Conservation (phyloP, 352 stramenopile genomes). For the Globisporangium sylvaticum region DNA sequence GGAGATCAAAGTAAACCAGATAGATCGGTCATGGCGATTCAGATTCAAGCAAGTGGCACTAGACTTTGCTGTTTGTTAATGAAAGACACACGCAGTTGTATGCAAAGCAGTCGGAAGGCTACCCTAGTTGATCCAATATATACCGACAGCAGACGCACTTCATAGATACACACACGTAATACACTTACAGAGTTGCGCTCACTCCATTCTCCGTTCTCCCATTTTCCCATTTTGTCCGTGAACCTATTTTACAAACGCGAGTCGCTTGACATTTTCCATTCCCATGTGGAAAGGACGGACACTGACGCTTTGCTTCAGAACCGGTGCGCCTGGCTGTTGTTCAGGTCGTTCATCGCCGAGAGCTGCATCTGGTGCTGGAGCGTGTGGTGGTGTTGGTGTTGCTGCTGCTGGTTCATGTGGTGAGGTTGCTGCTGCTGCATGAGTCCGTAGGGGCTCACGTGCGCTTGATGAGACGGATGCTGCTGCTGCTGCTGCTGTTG, state of each 20-base stretch:
- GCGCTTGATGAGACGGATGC: conserved; percentile 2
- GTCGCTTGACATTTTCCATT: not conserved
- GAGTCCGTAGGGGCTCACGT: conserved; percentile 4
- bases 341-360: conserved; percentile 27
- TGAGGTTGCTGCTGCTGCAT: conserved; percentile 10
- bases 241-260: conserved; percentile 11
- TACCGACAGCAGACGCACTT: not conserved
- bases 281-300: not conserved
- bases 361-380: conserved; percentile 26
- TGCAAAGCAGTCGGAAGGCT: not conserved
- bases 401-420: conserved; percentile 6
- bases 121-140: not conserved
- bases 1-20: not conserved
- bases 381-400: not conserved
- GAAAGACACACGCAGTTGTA: not conserved
- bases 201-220: not conserved
- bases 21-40: not conserved
- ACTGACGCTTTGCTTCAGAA: not conserved
- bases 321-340: conserved; percentile 20
- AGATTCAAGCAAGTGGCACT: not conserved
- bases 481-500: conserved; percentile 8
- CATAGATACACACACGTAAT: conserved; percentile 5
- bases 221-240: not conserved
- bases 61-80: not conserved
- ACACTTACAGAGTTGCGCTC: not conserved